phyloP scores from a whole-genome alignment of 2,329 filamentous ascomycete genomes.

The Ceratocystis diversiconidia region DNA sequence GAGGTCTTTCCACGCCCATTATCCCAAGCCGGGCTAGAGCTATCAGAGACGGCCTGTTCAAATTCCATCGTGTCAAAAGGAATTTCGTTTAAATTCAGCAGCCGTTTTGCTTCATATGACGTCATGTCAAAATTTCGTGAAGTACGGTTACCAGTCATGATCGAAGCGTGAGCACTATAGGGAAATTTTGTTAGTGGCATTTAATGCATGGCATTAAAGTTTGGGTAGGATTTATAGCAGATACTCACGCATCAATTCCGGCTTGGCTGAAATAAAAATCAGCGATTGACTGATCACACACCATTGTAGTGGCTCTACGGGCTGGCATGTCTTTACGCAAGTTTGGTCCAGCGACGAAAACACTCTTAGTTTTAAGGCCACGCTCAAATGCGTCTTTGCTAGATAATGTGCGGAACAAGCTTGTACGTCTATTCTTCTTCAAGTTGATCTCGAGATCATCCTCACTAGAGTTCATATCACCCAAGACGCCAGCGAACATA shows the following conservation, averaged over 20 bases:
- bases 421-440: conserved; percentile 14
- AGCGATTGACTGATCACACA: neutral
- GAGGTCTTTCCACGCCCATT: conserved; percentile 13
- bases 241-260: conserved; percentile 16
- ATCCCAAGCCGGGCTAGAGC: conserved; percentile 24
- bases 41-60: conserved; percentile 26
- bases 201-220: too few relatives aligned
- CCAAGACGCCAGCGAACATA: conserved; percentile 17
- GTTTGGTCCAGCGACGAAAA: conserved; percentile 7
- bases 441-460: neutral
- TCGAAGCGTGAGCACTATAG: conserved; percentile 10
- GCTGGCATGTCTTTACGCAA: neutral
- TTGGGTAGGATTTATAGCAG: neutral
- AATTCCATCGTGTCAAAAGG: conserved; percentile 23
- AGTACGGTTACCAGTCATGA: conserved; percentile 23
- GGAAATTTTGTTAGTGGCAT: neutral
- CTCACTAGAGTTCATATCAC: conserved; percentile 9
- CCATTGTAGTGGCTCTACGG: conserved; percentile 11
- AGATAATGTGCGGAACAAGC: conserved; percentile 16
- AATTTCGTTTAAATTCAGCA: conserved; percentile 30
- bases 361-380: conserved; percentile 5
- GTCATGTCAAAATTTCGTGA: conserved; percentile 32
- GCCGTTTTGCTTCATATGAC: conserved; percentile 33
- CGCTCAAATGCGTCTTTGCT: conserved; percentile 8
- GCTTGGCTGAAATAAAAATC: conserved; percentile 17